Conservation (phyloP, 116 monocot species). For the Zostera marina region DNA sequence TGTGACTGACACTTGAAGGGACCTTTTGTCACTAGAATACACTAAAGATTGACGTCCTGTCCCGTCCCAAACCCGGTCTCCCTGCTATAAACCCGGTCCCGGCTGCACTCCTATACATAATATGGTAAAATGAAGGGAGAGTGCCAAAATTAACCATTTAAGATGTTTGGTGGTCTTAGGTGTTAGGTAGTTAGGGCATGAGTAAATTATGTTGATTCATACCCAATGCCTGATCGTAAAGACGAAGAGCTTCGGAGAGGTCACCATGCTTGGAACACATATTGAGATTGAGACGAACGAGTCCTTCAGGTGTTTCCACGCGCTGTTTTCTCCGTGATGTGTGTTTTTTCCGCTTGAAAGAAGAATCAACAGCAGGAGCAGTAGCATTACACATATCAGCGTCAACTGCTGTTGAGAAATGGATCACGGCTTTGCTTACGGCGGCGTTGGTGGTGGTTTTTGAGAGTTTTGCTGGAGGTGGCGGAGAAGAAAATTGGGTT, state of each 20-base stretch:
- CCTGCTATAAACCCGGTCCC: too few species aligned
- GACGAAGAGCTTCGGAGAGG: conserved; percentile 62
- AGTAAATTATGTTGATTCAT: too few species aligned
- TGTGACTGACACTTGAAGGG: too few species aligned
- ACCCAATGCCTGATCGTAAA: conserved; percentile 58
- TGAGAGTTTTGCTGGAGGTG: background rate
- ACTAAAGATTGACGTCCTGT: too few species aligned
- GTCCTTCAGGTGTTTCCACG: conserved; percentile 30
- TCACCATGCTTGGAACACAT: conserved; percentile 53
- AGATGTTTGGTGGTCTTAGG: too few species aligned
- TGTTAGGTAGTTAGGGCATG: too few species aligned
- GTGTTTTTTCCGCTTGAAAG: background rate
- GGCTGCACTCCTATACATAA: too few species aligned
- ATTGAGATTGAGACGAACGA: conserved; percentile 54
- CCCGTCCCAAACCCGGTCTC: too few species aligned
- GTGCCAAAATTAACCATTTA: too few species aligned
- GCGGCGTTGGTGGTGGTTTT: conserved; percentile 3
- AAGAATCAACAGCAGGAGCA: background rate
- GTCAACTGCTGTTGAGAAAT: background rate
- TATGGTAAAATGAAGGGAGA: too few species aligned
- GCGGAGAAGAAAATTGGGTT: background rate
- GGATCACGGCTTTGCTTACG: background rate
- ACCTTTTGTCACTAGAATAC: too few species aligned
- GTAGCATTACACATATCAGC: background rate
- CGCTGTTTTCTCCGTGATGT: conserved; percentile 19